Base-by-base conservation (phyloP, 2,329 filamentous ascomycete species). In the Rhexocercosporidium sp. region DNA sequence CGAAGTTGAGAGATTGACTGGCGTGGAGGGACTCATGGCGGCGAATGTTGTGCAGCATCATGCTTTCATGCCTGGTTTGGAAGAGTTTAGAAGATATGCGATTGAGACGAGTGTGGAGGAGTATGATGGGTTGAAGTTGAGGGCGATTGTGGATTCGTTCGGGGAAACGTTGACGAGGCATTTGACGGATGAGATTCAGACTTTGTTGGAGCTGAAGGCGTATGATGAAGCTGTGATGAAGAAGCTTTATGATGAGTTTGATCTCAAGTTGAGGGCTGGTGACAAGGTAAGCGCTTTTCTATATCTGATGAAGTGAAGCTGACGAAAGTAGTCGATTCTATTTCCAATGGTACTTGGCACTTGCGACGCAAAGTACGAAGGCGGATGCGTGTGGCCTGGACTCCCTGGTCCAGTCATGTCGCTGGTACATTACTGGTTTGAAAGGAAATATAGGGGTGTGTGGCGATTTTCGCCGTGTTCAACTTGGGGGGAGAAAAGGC, bases 11-110 rank as follows among this genome's bases (percentile, higher is more conserved):
- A 62, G 71, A 27, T 66, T 80, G 27, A 67, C 76, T 0, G 79
- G 77, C 0, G 76, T 78, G 16, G 71, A 73, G 53, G 79, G 78
- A 0, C 61, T 82, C 16, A 82, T 82, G 80, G 79, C 79, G 7
- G 70, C 59, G 47, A 83, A 81, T 68, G 72, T 82, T 5, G 75
- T 76, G 18, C 80, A 84, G 60, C 82, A 82, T 70, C 70, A 75
- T 6, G 70, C 73, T 1, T 83, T 84, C 64, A 75, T 79, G 29
- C 69, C 68, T 0, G 80, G 81, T 0, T 64, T 83, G 4, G 72
- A 76, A 0, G 64, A 60, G 1, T 78, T 79, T 22, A 66, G 63
- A 25, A 68, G 47, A 8, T 82, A 81, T 68, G 56, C 78, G 9
- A 66, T 72, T 1, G 72, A 69, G 7, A 71, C 73, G 27, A 68